Conservation (phyloP, 2,329 filamentous ascomycete species). For the Cryphonectria carpinicola region DNA sequence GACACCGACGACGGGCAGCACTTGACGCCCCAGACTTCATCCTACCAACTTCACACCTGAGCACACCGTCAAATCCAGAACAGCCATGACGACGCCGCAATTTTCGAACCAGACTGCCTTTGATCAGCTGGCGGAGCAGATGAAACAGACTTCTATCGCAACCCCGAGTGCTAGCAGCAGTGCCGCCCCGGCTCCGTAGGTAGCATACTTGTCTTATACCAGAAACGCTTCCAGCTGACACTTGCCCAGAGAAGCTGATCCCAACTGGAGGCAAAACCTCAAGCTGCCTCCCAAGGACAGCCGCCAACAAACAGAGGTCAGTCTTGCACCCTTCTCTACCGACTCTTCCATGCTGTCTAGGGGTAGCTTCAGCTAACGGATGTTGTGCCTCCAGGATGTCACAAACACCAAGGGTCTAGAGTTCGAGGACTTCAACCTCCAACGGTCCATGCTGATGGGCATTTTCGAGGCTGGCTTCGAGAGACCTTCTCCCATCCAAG, state of each 20-base stretch:
- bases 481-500: slow-evolving; percentile 98
- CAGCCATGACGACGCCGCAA: slow-evolving; percentile 18
- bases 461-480: slow-evolving; percentile 99
- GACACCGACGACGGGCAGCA: slow-evolving; percentile 15
- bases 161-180: slow-evolving; percentile 13
- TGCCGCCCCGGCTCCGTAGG: slow-evolving; percentile 5
- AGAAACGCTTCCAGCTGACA: slow-evolving; percentile 35
- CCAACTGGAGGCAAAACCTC: slow-evolving; percentile 75
- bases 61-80: neutral
- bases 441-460: slow-evolving; percentile 95
- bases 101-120: slow-evolving; percentile 22
- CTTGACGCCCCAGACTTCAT: neutral
- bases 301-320: slow-evolving; percentile 80
- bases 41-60: neutral
- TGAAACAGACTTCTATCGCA: slow-evolving; percentile 23
- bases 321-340: slow-evolving; percentile 25
- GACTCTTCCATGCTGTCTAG: neutral
- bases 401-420: slow-evolving; percentile 97
- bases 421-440: slow-evolving; percentile 96
- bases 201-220: neutral
- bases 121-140: slow-evolving; percentile 28
- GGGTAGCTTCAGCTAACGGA: slow-evolving; percentile 9
- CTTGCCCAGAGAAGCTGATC: slow-evolving; percentile 54
- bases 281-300: slow-evolving; percentile 75
- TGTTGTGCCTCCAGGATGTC: slow-evolving; percentile 78